Percentiles rank a stretch among this genome's conserved stretches.
phyloP scores from a whole-genome alignment of 2,329 filamentous ascomycete genomes.

The Fusarium hostae region DNA sequence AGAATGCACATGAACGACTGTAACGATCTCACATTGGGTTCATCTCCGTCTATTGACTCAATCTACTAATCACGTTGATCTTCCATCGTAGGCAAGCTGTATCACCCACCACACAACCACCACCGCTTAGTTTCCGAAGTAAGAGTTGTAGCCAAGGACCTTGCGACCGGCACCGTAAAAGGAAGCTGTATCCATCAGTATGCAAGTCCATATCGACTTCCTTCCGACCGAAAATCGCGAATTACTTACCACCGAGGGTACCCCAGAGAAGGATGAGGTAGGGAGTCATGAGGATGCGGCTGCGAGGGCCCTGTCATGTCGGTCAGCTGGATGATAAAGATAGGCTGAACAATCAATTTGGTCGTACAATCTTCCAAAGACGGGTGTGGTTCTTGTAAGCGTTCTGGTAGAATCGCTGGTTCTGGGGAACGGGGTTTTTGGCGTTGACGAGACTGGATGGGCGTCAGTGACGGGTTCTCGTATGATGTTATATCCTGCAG shows the following conservation, averaged over 20 bases:
- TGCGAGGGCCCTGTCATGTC: constrained; percentile 67
- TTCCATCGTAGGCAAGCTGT: constrained; percentile 23
- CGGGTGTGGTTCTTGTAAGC: constrained; percentile 76
- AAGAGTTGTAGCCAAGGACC: constrained; percentile 82
- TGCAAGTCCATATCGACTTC: neutral
- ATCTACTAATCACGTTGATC: constrained; percentile 38
- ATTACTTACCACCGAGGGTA: constrained; percentile 68
- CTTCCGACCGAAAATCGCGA: neutral
- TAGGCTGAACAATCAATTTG: constrained; percentile 22
- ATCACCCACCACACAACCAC: constrained; percentile 11
- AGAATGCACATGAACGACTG: constrained; percentile 9
- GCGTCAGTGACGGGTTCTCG: constrained; percentile 45
- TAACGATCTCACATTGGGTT: constrained; percentile 31
- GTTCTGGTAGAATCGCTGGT: constrained; percentile 80
- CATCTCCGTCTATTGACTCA: constrained; percentile 44
- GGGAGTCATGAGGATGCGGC: constrained; percentile 72
- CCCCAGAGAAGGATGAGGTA: constrained; percentile 75
- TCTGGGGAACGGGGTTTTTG: constrained; percentile 79
- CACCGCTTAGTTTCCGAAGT: constrained; percentile 67
- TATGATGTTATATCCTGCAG: constrained; percentile 40
- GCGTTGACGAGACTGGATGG: constrained; percentile 70
- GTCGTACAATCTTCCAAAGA: constrained; percentile 80
- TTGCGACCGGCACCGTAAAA: constrained; percentile 81
- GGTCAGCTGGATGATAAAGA: constrained; percentile 35
- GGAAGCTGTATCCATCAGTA: constrained; percentile 53